Base-by-base conservation (phyloP, 2,329 filamentous ascomycete species). In the Zasmidium angulare region DNA sequence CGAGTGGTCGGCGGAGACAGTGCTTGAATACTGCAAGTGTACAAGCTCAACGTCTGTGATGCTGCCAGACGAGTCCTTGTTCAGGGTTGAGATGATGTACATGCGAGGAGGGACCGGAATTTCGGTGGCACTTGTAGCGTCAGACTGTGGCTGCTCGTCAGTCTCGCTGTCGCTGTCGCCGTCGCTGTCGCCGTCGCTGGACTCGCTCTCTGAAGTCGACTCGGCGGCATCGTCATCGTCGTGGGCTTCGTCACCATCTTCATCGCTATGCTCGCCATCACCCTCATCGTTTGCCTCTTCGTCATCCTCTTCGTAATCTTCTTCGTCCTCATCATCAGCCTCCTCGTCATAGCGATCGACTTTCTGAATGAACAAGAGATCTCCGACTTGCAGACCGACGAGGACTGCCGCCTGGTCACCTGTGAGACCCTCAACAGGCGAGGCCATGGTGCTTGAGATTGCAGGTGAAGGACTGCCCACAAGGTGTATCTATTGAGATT, bases 11-110 rank as follows among this genome's bases (percentile, higher is more conserved):
- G 56, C 48, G 12, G 47, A 48, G 10, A 61, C 29, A 22, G 58
- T 59, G 20, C 58, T 24, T 12, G 61, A 29, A 23, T 66, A 66
- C 7, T 52, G 53, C 22, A 65, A 50, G 12, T 53, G 53, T 2
- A 56, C 31, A 20, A 69, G 31, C 17, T 53, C 36, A 23, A 68
- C 14, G 24, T 63, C 56, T 17, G 49, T 61, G 53, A 65, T 59
- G 12, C 17, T 29, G 54, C 55, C 60, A 21, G 19, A 17, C 20
- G 51, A 48, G 49, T 59, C 54, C 46, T 58, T 61, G 24, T 52
- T 60, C 49, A 66, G 46, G n/a, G 31, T 50, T 9, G 58, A 46
- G 11, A 67, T 53, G 2, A 65, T 50, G 51, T 53, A 61, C 55
- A 65, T 55, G 17, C 50, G 36, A 14, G 57, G 60, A 3, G 59